These are phyloP conservation scores for Fusarium pseudocircinatum DNA, from an alignment of 2,329 filamentous ascomycete genomes.

Conservation along the genomic window DNA sequence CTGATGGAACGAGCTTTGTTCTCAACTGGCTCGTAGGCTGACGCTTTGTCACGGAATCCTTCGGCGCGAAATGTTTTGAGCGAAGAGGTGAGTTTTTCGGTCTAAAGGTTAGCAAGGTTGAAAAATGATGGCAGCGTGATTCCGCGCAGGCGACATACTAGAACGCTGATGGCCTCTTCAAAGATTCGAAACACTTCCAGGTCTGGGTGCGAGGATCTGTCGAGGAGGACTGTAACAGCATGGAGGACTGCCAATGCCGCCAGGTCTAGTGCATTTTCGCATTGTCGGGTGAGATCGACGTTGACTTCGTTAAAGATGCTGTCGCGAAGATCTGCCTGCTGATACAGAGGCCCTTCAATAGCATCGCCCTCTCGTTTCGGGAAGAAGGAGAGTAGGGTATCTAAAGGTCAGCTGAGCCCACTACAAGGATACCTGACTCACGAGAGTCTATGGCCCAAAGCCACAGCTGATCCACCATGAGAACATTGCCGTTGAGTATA, in stretches of 20 bases:
- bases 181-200: slow-evolving; percentile 73
- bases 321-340: slow-evolving; percentile 69
- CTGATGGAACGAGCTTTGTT: slow-evolving; percentile 53
- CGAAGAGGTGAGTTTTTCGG: slow-evolving; percentile 69
- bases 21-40: slow-evolving; percentile 53
- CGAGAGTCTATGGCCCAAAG: slow-evolving; percentile 66
- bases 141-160: slow-evolving; percentile 52
- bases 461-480: slow-evolving; percentile 77
- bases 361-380: slow-evolving; percentile 64
- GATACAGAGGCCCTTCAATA: slow-evolving; percentile 64
- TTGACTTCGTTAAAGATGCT: slow-evolving; percentile 74
- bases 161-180: slow-evolving; percentile 71
- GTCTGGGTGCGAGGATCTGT: slow-evolving; percentile 67
- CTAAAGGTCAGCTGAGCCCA: slow-evolving; percentile 41
- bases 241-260: slow-evolving; percentile 70
- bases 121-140: background rate
- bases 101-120: slow-evolving; percentile 49
- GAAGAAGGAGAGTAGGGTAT: slow-evolving; percentile 64
- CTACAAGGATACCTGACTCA: slow-evolving; percentile 41
- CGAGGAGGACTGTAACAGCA: slow-evolving; percentile 69
- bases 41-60: slow-evolving; percentile 60
- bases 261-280: slow-evolving; percentile 69
- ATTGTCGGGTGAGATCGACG: slow-evolving; percentile 69
- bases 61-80: slow-evolving; percentile 70
- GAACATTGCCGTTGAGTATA: slow-evolving; percentile 63